Percentiles rank a stretch among this genome's conserved stretches.
Conservation (phyloP, 805 yeast species). For the Wilhelminamyces savonicus region DNA sequence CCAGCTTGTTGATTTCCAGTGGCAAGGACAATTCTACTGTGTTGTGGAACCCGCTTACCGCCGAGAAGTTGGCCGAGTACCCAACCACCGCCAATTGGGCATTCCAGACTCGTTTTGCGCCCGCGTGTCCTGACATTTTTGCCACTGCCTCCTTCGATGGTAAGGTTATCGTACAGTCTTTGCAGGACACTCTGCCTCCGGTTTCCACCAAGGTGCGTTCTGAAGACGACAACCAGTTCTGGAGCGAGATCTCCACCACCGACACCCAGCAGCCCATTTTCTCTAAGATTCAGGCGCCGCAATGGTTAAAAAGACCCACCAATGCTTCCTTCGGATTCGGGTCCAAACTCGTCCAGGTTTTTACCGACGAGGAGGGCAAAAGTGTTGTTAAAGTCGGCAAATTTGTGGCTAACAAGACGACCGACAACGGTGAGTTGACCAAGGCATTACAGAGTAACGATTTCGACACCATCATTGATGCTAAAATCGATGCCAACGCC, state of each 20-base stretch:
- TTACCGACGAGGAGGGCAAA: conserved; percentile 32
- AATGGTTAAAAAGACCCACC: conserved; percentile 74
- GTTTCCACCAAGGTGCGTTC: conserved; percentile 36
- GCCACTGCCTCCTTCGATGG: conserved; percentile 88
- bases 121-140: conserved; percentile 80
- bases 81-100: conserved; percentile 94
- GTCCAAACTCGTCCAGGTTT: conserved; percentile 68
- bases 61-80: conserved; percentile 71
- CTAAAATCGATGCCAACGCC: conserved; percentile 38
- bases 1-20: conserved; percentile 72
- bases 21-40: conserved; percentile 87
- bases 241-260: conserved; percentile 69
- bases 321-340: conserved; percentile 90
- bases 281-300: conserved; percentile 74
- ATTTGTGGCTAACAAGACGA: conserved; percentile 24
- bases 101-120: conserved; percentile 84
- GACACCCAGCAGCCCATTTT: conserved; percentile 71
- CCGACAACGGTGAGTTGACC: conserved; percentile 31
- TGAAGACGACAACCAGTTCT: conserved; percentile 68
- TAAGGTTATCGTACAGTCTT: conserved; percentile 69
- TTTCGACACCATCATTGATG: conserved; percentile 48
- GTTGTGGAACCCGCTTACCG: conserved; percentile 85
- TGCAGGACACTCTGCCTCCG: conserved; percentile 78
- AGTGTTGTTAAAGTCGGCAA: conserved; percentile 40
- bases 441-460: conserved; percentile 54